Evolutionary conservation across 225 moss, liverwort and hornwort genomes (phyloP).

Genomic region (Anthoceros angustus): DNA sequence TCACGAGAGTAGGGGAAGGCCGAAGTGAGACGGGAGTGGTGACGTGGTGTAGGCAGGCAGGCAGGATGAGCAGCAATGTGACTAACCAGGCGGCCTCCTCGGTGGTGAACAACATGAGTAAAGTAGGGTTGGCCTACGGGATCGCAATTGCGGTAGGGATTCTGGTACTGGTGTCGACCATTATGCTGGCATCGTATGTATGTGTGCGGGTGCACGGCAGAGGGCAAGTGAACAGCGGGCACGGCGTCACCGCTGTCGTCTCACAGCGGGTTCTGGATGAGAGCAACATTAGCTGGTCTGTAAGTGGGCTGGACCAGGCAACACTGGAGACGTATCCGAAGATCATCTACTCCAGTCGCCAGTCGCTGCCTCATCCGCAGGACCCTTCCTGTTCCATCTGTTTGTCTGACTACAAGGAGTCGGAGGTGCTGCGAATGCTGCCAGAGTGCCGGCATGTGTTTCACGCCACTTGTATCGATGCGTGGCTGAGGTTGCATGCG

Average conservation of each 20-base stretch:
- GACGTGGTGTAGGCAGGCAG: background rate
- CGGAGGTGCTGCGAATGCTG: conserved; percentile 46
- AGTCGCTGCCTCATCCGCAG: conserved; percentile 31
- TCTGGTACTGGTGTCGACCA: conserved; percentile 57
- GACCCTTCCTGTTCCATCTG: conserved; percentile 52
- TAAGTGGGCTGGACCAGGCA: conserved; percentile 49
- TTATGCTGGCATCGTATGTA: conserved; percentile 59
- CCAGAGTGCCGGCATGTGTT: conserved; percentile 57
- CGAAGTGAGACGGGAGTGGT: too few species aligned
- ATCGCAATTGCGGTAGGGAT: conserved; percentile 68
- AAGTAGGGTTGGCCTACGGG: conserved; percentile 62
- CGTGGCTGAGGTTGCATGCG: conserved; percentile 52
- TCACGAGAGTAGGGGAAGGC: too few species aligned
- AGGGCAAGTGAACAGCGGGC: conserved; percentile 25
- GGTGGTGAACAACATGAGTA: conserved; percentile 22
- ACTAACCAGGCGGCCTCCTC: conserved; percentile 25
- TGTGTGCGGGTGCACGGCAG: conserved; percentile 46
- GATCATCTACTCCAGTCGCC: conserved; percentile 26
- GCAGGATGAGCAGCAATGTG: conserved; percentile 44
- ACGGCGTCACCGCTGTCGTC: conserved; percentile 19
- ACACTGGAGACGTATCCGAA: conserved; percentile 60
- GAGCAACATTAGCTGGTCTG: conserved; percentile 15
- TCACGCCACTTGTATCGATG: conserved; percentile 54
- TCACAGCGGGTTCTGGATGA: conserved; percentile 26
- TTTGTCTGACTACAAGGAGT: conserved; percentile 49